Percentiles rank a stretch among this genome's conserved stretches.
phyloP scores from a whole-genome alignment of 345 rosid genomes.

The Eucalyptus viminalis region DNA sequence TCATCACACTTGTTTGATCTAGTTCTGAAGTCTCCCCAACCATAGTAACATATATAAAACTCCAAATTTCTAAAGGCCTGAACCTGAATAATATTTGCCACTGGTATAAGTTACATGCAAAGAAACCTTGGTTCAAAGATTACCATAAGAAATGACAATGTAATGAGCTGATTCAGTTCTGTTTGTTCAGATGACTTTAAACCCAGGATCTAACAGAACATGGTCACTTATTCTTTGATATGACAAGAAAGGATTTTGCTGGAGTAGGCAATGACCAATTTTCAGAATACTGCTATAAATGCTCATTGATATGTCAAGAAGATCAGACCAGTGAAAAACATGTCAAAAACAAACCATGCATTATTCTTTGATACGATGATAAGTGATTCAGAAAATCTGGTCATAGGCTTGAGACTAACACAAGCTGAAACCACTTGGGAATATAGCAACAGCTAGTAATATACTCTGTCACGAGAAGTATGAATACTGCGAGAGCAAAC shows the following conservation, averaged over 20 bases:
- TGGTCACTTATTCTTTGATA: neutral
- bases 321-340: neutral
- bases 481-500: neutral
- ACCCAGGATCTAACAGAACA: neutral
- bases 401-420: neutral
- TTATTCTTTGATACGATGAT: neutral
- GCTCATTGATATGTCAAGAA: neutral
- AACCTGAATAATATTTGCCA: neutral
- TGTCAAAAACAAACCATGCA: neutral
- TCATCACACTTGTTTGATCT: constrained; percentile 37
- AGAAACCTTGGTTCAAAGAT: neutral
- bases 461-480: neutral
- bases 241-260: neutral
- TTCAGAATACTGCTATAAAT: neutral
- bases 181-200: neutral
- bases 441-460: neutral
- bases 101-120: neutral
- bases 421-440: neutral
- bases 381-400: neutral
- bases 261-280: neutral
- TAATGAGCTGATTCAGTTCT: neutral
- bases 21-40: constrained; percentile 3
- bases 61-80: neutral
- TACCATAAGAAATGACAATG: neutral
- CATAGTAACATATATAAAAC: constrained; percentile 1